Evolutionary conservation across 495 filamentous ascomycete genomes (phyloP).

Genomic region (Evansstolkia leycettana): DNA sequence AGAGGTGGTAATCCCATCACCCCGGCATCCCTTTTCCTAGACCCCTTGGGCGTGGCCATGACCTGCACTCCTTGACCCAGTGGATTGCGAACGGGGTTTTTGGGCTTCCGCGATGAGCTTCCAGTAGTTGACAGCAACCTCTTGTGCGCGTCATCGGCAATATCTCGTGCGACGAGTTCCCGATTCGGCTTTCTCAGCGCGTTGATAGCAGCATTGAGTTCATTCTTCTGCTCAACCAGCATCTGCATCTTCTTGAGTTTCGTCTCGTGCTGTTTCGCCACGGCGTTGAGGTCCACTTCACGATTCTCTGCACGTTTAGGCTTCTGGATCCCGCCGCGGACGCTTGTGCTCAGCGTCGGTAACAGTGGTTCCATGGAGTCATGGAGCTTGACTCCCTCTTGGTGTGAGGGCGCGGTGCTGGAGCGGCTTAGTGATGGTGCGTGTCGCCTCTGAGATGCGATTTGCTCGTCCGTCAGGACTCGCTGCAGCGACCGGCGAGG

Average conservation of each 20-base stretch:
- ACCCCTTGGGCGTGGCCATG: conserved; percentile 60
- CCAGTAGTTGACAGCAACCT: conserved; percentile 27
- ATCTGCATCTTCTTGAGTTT: conserved; percentile 64
- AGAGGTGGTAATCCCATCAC: not conserved
- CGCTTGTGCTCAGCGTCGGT: conserved; percentile 20
- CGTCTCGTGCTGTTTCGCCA: conserved; percentile 43
- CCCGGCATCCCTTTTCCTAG: conserved; percentile 25
- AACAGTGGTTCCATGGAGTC: conserved; percentile 25
- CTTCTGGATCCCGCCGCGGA: conserved; percentile 44
- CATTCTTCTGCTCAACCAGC: conserved; percentile 52
- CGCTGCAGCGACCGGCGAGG: conserved; percentile 51
- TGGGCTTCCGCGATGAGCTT: conserved; percentile 39
- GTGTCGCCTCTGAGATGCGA: conserved; percentile 32
- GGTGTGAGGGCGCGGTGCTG: conserved; percentile 40
- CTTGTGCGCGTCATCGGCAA: conserved; percentile 58
- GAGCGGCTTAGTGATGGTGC: conserved; percentile 53
- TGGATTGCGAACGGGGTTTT: conserved; percentile 52
- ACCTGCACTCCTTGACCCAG: conserved; percentile 51
- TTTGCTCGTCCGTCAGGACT: conserved; percentile 58
- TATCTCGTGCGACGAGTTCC: conserved; percentile 57
- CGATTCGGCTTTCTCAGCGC: conserved; percentile 81
- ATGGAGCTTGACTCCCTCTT: conserved; percentile 22
- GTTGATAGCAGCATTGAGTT: conserved; percentile 72
- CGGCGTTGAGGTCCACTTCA: conserved; percentile 53
- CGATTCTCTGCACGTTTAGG: conserved; percentile 49